These are phyloP conservation scores for Serendipita indica DNA, from an alignment of 768 basidiomycete genomes.

Conservation along the genomic window DNA sequence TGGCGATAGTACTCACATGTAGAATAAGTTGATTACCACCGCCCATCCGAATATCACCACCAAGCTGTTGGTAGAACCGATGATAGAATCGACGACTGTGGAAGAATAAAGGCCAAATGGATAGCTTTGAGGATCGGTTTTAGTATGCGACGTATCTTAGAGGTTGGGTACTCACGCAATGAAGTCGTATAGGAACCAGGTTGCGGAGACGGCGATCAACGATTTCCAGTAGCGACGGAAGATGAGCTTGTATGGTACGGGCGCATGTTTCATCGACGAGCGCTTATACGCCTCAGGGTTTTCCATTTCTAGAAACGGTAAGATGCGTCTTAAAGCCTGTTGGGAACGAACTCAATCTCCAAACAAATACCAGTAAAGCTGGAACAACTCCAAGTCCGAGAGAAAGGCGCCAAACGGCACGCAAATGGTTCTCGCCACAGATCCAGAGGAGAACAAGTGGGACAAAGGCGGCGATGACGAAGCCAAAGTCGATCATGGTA, in stretches of 20 bases:
- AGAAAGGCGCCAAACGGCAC: constrained; percentile 76
- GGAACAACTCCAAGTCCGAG: constrained; percentile 75
- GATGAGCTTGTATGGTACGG: constrained; percentile 63
- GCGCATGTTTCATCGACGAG: constrained; percentile 61
- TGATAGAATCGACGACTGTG: constrained; percentile 57
- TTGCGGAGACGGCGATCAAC: constrained; percentile 57
- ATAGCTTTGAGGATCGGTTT: constrained; percentile 33
- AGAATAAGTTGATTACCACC: constrained; percentile 34
- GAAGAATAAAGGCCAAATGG: constrained; percentile 77
- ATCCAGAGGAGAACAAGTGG: constrained; percentile 84
- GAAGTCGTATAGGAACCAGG: constrained; percentile 80
- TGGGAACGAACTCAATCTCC: constrained; percentile 65
- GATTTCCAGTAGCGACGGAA: constrained; percentile 65
- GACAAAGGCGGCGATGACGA: constrained; percentile 65
- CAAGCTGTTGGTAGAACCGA: constrained; percentile 37
- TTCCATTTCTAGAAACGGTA: background rate
- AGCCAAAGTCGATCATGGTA: constrained; percentile 74
- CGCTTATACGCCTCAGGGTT: constrained; percentile 33
- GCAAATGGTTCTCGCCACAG: constrained; percentile 64
- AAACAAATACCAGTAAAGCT: constrained; percentile 64
- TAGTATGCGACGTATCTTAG: no score
- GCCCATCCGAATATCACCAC: constrained; percentile 61
- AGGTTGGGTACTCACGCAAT: constrained; percentile 40
- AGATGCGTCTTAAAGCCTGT: background rate
- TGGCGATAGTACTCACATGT: constrained; percentile 25